Evolutionary conservation across 73 alveolate genomes (phyloP).

Genomic region (Paramecium tetraurelia): DNA sequence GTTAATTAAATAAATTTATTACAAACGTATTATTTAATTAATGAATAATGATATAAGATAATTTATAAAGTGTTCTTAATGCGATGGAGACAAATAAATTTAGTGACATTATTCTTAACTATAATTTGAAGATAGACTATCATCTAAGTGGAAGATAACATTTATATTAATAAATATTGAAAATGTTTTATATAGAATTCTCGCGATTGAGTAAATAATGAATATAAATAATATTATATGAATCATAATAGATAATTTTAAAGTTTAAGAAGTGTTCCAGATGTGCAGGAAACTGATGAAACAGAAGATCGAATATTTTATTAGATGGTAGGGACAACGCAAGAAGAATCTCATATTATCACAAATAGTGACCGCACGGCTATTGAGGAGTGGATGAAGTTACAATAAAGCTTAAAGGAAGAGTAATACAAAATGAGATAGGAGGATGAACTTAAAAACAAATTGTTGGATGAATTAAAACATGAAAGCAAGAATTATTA

Average conservation of each 20-base stretch:
- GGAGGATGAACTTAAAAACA: background rate
- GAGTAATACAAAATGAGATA: background rate
- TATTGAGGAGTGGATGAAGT: constrained; percentile 5
- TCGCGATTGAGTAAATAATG: background rate
- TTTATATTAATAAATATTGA: background rate
- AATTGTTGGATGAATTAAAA: background rate
- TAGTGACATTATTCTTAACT: background rate
- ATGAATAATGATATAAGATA: background rate
- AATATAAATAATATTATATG: background rate
- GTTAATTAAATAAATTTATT: background rate
- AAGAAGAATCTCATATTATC: background rate
- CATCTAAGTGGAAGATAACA: background rate
- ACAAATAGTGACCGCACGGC: background rate
- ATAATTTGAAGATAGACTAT: background rate
- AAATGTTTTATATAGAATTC: background rate
- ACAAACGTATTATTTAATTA: background rate
- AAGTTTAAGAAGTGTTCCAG: background rate
- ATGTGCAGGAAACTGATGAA: background rate
- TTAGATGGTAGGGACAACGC: background rate
- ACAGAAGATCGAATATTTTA: background rate
- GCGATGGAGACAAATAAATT: background rate
- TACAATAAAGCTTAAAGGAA: background rate
- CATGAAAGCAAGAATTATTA: background rate
- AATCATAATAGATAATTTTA: background rate
- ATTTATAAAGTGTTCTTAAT: background rate